Evolutionary conservation across 768 basidiomycete species (phyloP), one percentile per base, ranked within the genome.

Genomic region (Kwoniella shandongensis): DNA sequence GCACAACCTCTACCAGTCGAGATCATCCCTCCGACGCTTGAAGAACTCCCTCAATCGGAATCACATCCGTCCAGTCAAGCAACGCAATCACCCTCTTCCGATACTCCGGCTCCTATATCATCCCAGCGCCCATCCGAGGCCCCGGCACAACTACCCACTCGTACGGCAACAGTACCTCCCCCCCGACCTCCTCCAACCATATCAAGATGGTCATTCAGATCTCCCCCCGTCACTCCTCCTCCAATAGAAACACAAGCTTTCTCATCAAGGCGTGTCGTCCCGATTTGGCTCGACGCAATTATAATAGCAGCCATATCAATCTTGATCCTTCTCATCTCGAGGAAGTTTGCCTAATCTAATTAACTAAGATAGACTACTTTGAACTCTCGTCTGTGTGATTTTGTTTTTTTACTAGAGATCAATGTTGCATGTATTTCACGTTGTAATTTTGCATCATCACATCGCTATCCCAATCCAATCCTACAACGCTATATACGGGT

Each of bases 261-360:
- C 44, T 23, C 15, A 7, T 38, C 51, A 12, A 35, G 41, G 13
- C 50, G 30, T 26, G 15, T 27, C 47, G 51, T 50, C 23, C 46
- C 32, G 3, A 5, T 46, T n/a, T 68, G 63, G 60, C 46, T 72
- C 18, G 70, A 72, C 51, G 52, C 54, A 3, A 32, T 63, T 45
- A 66, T 72, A 17, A 40, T 54, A 18, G 35, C 57, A 29, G 52
- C 46, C 30, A 11, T 62, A 2, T 50, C 67, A 11, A 51, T 62
- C 1, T 42, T 69, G 17, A 48, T 59, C 23, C 15, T 65, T 15
- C 17, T 72, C 2, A 20, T 72, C 18, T 52, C 57, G 17, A 47
- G 61, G 12, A 52, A 52, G 44, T 38, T 61, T 44, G 44, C 36
- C 11, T 59, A 41, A 26, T 54, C 44, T 2, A 41, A 39, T 44